Percentiles rank a stretch among this genome's conserved stretches.
Evolutionary conservation across 2,329 filamentous ascomycete species (phyloP).

Genomic region (Aspergillus vadensis): DNA sequence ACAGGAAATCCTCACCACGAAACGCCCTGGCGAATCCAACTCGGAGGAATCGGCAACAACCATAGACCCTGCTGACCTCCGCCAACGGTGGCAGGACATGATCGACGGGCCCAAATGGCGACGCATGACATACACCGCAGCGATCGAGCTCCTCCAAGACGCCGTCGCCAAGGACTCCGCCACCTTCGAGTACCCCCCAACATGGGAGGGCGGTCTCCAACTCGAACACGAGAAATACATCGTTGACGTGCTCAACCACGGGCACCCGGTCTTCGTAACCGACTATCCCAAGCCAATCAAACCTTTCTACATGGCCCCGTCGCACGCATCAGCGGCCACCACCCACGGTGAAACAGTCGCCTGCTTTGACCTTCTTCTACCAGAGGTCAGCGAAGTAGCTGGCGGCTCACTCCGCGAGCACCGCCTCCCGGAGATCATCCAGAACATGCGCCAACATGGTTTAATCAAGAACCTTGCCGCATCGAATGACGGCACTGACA

Average conservation of each 20-base stretch:
- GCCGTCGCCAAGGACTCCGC: constrained; percentile 54
- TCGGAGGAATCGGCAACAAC: constrained; percentile 33
- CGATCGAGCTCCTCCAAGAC: constrained; percentile 67
- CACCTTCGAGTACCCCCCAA: constrained; percentile 67
- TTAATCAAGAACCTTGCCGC: constrained; percentile 47
- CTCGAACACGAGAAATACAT: constrained; percentile 92
- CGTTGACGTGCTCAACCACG: constrained; percentile 65
- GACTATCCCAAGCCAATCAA: constrained; percentile 88
- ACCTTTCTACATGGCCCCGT: constrained; percentile 83
- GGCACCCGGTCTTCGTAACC: constrained; percentile 81
- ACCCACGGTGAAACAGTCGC: constrained; percentile 63
- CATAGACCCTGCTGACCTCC: constrained; percentile 51
- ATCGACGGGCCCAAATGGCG: constrained; percentile 64
- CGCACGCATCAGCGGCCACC: constrained; percentile 28
- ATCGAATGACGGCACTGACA: background rate
- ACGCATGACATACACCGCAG: constrained; percentile 78
- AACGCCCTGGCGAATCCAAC: constrained; percentile 46
- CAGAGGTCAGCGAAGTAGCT: constrained; percentile 81
- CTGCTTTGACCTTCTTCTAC: constrained; percentile 87
- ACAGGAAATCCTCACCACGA: constrained; percentile 56
- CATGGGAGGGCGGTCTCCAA: constrained; percentile 74
- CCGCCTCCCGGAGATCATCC: constrained; percentile 65
- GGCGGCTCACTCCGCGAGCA: constrained; percentile 90
- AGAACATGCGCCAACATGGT: constrained; percentile 70
- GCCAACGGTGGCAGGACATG: constrained; percentile 72